Evolutionary conservation across 2,329 filamentous ascomycete genomes (phyloP).

Genomic region (Ophiocordyceps camponoti-floridani): DNA sequence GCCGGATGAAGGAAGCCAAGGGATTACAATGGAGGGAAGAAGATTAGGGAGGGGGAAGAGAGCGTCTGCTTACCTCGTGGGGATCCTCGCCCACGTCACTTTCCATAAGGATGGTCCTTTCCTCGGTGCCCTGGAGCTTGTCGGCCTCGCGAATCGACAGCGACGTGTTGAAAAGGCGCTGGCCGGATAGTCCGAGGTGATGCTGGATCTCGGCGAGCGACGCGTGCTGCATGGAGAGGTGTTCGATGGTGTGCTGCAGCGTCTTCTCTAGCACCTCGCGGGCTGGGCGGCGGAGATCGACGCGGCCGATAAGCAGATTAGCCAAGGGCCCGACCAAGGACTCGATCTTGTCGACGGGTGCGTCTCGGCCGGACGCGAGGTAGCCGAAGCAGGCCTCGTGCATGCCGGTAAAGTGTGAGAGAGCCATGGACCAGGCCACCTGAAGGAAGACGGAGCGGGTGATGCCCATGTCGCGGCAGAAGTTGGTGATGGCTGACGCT

Average conservation of each 20-base stretch:
- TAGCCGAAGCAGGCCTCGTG: conserved; percentile 35
- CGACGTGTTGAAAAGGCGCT: conserved; percentile 13
- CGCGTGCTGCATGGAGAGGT: conserved; percentile 28
- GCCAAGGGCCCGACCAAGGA: conserved; percentile 32
- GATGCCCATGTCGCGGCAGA: conserved; percentile 19
- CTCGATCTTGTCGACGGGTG: conserved; percentile 26
- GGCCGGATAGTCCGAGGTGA: conserved; percentile 7
- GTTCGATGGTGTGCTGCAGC: conserved; percentile 26
- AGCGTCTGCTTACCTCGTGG: neutral
- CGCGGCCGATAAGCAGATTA: conserved; percentile 34
- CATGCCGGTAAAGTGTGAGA: conserved; percentile 26
- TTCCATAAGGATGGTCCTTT: neutral
- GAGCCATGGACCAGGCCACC: conserved; percentile 30
- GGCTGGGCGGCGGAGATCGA: conserved; percentile 12
- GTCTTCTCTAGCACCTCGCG: conserved; percentile 21
- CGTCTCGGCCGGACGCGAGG: conserved; percentile 32
- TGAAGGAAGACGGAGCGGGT: conserved; percentile 32
- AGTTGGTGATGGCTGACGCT: conserved; percentile 4
- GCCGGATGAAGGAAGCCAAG: neutral
- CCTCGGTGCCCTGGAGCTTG: neutral
- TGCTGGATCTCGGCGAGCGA: conserved; percentile 28
- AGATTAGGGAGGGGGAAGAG: neutral
- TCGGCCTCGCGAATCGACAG: conserved; percentile 12
- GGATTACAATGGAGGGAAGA: neutral
- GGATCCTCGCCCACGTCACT: conserved; percentile 5